These are phyloP conservation scores for Penicillium coprophilum DNA, from an alignment of 495 filamentous ascomycete genomes.

Conservation along the genomic window DNA sequence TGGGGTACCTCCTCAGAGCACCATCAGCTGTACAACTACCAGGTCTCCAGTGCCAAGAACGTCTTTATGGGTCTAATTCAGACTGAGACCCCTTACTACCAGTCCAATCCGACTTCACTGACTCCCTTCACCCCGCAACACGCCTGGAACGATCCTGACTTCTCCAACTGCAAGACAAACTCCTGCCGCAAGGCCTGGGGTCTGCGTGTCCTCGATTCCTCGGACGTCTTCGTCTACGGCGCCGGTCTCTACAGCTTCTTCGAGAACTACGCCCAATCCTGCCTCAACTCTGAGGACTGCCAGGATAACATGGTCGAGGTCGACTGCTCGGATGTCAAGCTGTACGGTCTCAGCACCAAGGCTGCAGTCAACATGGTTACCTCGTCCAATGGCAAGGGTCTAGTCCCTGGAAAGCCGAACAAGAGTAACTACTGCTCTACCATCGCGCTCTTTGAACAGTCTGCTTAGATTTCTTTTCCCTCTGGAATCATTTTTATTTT, in stretches of 20 bases:
- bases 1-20: constrained; percentile 87
- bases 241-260: constrained; percentile 86
- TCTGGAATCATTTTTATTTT: not conserved
- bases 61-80: constrained; percentile 86
- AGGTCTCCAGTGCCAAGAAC: constrained; percentile 75
- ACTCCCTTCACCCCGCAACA: constrained; percentile 63
- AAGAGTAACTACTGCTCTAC: constrained; percentile 74
- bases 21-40: constrained; percentile 86
- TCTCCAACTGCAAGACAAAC: constrained; percentile 58
- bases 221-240: constrained; percentile 70
- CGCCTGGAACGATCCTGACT: constrained; percentile 73
- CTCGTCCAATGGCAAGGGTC: constrained; percentile 41
- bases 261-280: constrained; percentile 79
- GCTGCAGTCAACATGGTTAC: constrained; percentile 85
- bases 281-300: constrained; percentile 71
- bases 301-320: constrained; percentile 86
- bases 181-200: constrained; percentile 83
- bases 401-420: constrained; percentile 67
- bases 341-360: constrained; percentile 85
- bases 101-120: constrained; percentile 76
- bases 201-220: constrained; percentile 70
- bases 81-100: constrained; percentile 90
- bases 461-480: constrained; percentile 1
- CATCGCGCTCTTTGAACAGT: constrained; percentile 60
- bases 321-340: constrained; percentile 66